A percentile compares a stretch with the other conserved stretches of the same genome.
These are phyloP conservation scores for Xylaria longipes DNA, from an alignment of 495 filamentous ascomycete genomes.

Conservation along the genomic window DNA sequence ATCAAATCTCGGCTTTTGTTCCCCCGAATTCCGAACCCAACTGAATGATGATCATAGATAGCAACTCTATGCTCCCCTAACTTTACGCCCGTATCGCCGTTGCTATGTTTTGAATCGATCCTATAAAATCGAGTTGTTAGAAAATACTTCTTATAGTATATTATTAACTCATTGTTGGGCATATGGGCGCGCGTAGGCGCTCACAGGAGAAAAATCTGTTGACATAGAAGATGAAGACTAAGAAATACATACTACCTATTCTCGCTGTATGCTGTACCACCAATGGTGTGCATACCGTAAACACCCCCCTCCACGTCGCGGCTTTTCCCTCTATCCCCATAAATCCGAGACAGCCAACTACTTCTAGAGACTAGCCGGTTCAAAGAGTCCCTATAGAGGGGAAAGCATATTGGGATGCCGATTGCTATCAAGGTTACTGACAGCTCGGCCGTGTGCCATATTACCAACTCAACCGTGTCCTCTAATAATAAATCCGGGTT, in stretches of 20 bases:
- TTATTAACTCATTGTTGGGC: neutral
- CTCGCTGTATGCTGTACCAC: neutral
- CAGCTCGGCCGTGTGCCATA: conserved; percentile 18
- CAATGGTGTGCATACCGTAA: conserved; percentile 2
- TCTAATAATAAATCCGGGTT: neutral
- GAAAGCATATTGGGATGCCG: conserved; percentile 15
- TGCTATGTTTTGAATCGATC: neutral
- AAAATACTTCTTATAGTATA: neutral
- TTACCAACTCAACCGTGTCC: neutral
- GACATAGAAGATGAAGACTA: neutral
- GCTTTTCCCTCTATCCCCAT: neutral
- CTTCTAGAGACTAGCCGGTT: neutral
- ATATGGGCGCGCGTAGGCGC: neutral
- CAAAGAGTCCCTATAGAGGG: neutral
- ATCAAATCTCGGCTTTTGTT: neutral
- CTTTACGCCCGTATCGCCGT: neutral
- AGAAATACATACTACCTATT: neutral
- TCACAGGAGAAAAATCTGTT: neutral
- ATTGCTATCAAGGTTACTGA: conserved; percentile 16
- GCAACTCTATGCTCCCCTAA: neutral
- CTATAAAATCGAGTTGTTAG: neutral
- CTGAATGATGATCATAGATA: neutral
- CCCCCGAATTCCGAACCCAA: neutral
- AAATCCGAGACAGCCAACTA: neutral
- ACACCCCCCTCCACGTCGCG: neutral